Base-by-base conservation (phyloP, 345 rosid species). In the Hevea brasiliensis region DNA sequence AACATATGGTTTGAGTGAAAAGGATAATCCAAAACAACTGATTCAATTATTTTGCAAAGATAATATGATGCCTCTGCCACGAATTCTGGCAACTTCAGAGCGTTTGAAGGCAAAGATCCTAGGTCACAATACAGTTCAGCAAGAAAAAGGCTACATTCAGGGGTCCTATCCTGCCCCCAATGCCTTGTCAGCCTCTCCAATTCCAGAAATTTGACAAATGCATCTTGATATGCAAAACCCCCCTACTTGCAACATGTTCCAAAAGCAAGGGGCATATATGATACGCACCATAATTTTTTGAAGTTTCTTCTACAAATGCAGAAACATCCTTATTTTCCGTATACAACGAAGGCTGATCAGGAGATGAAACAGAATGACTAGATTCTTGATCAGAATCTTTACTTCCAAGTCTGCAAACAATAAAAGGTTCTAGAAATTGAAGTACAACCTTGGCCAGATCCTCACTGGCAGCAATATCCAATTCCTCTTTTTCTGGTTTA, bases 221-320 rank as follows among this genome's bases (percentile, higher is more conserved):
- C 82, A 84, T 91, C 90, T 72, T 59, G 81, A 84, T 76, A 84
- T 64, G 63, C 44, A 70, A 87, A 69, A 63, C 71, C 71, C n/a
- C n/a, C 74, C 78, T 82, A 70, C 73, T 84, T 75, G 96, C 85
- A 45, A 82, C 87, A 67, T 81, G 77, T 81, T 92, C 96, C 68
- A 95, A 80, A 76, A 95, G 94, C 89, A 95, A 87, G 88, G 92
- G 98, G 79, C 85, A 82, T 80, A 95, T 53, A 84, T 92, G 97
- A 82, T 90, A 89, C 71, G 94, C 96, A 81, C 99, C 98, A 84
- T 77, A 83, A 70, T 92, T 95, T 72, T 84, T 84, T 72, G 90
- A 89, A 68, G 81, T 87, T 74, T 86, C 90, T 73, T 73, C 81
- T 76, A 92, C 81, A 87, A 92, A 95, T 50, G 58, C 63, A 68